A percentile compares a stretch with the other conserved stretches of the same genome.
Evolutionary conservation across 768 basidiomycete genomes (phyloP).

Genomic region (Lentinula guzmanii): DNA sequence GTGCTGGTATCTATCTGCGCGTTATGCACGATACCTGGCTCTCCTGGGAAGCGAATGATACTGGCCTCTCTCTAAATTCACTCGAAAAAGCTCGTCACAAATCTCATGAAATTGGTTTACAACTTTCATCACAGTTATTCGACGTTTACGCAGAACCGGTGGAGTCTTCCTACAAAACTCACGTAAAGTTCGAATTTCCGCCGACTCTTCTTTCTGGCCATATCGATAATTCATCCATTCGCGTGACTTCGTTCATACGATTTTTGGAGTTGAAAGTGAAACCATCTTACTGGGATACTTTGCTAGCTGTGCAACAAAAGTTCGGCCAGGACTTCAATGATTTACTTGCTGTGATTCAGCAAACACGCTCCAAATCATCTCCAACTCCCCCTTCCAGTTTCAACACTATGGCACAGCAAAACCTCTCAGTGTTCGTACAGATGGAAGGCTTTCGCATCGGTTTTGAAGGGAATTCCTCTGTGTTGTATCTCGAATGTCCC

Average conservation of each 20-base stretch:
- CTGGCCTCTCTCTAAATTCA: slow-evolving; percentile 40
- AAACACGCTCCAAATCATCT: slow-evolving; percentile 37
- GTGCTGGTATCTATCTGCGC: slow-evolving; percentile 60
- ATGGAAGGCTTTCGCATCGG: slow-evolving; percentile 80
- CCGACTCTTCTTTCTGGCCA: slow-evolving; percentile 57
- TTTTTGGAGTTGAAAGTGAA: slow-evolving; percentile 70
- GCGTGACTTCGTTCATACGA: slow-evolving; percentile 57
- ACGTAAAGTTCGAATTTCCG: slow-evolving; percentile 62
- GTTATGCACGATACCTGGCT: slow-evolving; percentile 89
- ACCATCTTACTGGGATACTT: slow-evolving; percentile 77
- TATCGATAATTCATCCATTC: slow-evolving; percentile 42
- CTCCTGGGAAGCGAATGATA: slow-evolving; percentile 60
- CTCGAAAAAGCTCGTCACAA: slow-evolving; percentile 25
- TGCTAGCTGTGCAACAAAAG: slow-evolving; percentile 80
- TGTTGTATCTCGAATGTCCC: slow-evolving; percentile 69
- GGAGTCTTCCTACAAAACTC: slow-evolving; percentile 33
- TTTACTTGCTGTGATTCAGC: slow-evolving; percentile 57
- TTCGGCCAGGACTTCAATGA: slow-evolving; percentile 89
- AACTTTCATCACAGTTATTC: slow-evolving; percentile 55
- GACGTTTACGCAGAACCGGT: slow-evolving; percentile 46
- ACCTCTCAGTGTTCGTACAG: slow-evolving; percentile 42
- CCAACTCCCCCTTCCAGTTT: slow-evolving; percentile 2
- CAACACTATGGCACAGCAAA: slow-evolving; percentile 4
- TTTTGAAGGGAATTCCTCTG: slow-evolving; percentile 68
- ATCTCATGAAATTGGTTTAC: slow-evolving; percentile 53